These are phyloP conservation scores for Mayamaea pseudoterrestris DNA, from an alignment of 108 stramenopile species.

Conservation along the genomic window DNA sequence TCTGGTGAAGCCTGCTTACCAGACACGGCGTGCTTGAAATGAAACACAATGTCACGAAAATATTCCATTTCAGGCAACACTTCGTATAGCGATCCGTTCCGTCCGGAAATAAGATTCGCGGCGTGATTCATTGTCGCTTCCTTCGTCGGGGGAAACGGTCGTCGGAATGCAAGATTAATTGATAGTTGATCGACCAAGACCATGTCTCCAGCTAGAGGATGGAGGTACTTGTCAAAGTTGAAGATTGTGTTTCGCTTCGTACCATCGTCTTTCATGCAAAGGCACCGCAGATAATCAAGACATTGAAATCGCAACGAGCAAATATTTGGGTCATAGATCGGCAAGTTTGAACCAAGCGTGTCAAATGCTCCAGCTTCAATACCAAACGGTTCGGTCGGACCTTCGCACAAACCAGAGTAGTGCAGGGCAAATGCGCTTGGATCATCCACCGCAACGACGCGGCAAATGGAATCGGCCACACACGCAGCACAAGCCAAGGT, in stretches of 20 bases:
- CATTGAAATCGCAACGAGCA: conserved; percentile 77
- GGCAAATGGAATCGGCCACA: conserved; percentile 91
- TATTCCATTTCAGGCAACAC: conserved; percentile 95
- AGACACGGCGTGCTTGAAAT: conserved; percentile 87
- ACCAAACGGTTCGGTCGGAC: conserved; percentile 91
- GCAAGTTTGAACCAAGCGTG: conserved; percentile 83
- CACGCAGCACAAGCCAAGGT: conserved; percentile 92
- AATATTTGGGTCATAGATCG: conserved; percentile 85
- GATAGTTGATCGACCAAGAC: conserved; percentile 71
- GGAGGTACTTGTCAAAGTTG: conserved; percentile 73
- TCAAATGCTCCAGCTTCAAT: conserved; percentile 93
- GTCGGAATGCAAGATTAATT: conserved; percentile 67
- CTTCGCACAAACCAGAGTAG: conserved; percentile 90
- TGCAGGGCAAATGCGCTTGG: conserved; percentile 90
- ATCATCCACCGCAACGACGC: conserved; percentile 88
- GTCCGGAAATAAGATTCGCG: conserved; percentile 60
- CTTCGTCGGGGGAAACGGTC: conserved; percentile 55
- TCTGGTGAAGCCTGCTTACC: conserved; percentile 65
- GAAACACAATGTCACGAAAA: conserved; percentile 96
- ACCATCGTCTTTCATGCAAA: conserved; percentile 55
- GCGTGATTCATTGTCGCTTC: conserved; percentile 54
- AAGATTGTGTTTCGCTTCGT: conserved; percentile 70
- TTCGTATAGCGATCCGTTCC: conserved; percentile 81
- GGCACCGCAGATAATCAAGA: conserved; percentile 90
- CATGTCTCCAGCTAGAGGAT: conserved; percentile 66